Evolutionary conservation across 371 early-diverging fungal species (phyloP), one percentile per base, ranked within the genome.

Genomic region (Mortierella sp.): DNA sequence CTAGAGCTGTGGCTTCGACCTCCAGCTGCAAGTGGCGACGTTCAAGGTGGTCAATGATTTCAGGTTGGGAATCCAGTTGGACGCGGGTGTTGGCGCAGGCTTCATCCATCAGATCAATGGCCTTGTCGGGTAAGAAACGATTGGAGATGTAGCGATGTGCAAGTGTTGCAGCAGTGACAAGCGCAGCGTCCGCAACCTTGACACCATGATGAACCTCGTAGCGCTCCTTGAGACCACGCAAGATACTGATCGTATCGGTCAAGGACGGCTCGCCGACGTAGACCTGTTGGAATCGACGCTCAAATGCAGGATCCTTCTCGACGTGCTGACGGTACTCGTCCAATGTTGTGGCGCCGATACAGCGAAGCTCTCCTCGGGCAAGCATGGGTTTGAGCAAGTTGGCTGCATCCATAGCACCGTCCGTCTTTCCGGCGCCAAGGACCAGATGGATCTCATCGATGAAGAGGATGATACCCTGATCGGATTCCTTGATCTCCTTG

Each of bases 391-490:
- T 96, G 46, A 98, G 81, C 61, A 98, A 78, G 78, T 98, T 97
- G 48, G 97, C 97, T 3, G 96, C 94, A 74, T 96, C 95, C 92
- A 96, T 93, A 31, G 93, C 85, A 2, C 96, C 96, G 52, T 95
- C 94, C 9, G 90, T 86, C 76, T 97, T 95, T 18, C 98, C 95
- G 48, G 97, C 94, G 5, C 96, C 96, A 24, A 95, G 83, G 6
- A 98, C 93, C 30, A 95, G 90, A 72, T 99, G 99, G 41, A 99
- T 93, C 84, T 99, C 99, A 83, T 99, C 99, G 72, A 99, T 97
- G 81, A 99, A 99, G 26, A 99, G 82, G 67, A 99, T 99, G 45
- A 97, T 89, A 31, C 93, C 91, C 43, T 93, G 93, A 12, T 92
- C 85, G 7, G 94, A 89, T 38, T 97, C 96, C 72, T 90, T 89